Percentiles rank a stretch among this genome's conserved stretches.
phyloP scores from a whole-genome alignment of 2,329 filamentous ascomycete genomes.

The Pseudopyrenochaeta lycopersici region DNA sequence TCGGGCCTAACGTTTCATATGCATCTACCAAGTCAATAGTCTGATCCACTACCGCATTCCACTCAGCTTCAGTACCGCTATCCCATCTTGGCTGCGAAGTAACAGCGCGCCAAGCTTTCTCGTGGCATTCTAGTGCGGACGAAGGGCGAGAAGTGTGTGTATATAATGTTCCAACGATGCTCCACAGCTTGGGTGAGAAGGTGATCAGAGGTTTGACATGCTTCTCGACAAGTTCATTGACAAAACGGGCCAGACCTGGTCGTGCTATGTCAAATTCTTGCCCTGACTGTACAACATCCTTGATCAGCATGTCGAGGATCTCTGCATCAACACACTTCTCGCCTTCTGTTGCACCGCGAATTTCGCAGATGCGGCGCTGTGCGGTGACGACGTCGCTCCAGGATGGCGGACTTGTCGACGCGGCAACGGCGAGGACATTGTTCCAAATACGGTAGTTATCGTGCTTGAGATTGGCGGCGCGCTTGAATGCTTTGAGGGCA shows the following conservation, averaged over 20 bases:
- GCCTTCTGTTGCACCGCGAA: constrained; percentile 71
- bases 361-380: constrained; percentile 76
- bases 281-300: constrained; percentile 67
- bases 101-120: constrained; percentile 87
- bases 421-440: constrained; percentile 88
- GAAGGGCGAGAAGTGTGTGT: constrained; percentile 76
- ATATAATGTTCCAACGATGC: constrained; percentile 74
- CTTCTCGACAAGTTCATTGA: constrained; percentile 77
- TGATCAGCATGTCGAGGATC: constrained; percentile 75
- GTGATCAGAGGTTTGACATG: constrained; percentile 86
- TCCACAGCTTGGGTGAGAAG: constrained; percentile 78
- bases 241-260: constrained; percentile 65
- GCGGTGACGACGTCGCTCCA: constrained; percentile 80
- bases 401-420: constrained; percentile 77
- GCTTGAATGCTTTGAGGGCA: constrained; percentile 84
- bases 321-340: constrained; percentile 81
- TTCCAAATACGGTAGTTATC: constrained; percentile 96
- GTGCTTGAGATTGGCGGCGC: constrained; percentile 82
- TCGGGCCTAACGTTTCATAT: constrained; percentile 75
- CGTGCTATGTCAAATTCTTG: constrained; percentile 51
- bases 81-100: constrained; percentile 64
- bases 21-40: constrained; percentile 84
- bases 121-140: constrained; percentile 81
- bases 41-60: constrained; percentile 76
- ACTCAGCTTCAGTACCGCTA: constrained; percentile 69